Percentiles rank a stretch among this genome's conserved stretches.
Evolutionary conservation across 139 green algal species (phyloP).

Genomic region (Chlamydomonas sphaeroides): DNA sequence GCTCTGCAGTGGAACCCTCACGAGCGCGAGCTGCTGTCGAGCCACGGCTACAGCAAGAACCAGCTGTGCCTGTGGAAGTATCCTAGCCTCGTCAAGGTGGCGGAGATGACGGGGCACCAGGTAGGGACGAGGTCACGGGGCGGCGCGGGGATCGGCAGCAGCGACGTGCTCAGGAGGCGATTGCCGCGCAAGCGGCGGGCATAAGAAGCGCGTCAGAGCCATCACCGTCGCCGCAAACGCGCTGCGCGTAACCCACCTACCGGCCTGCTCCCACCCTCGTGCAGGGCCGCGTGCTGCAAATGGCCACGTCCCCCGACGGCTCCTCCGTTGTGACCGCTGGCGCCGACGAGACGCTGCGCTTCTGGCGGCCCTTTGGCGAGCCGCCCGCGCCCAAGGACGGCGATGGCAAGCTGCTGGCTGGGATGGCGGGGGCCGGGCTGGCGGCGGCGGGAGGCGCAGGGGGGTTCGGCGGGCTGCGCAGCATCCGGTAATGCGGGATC

Average conservation of each 20-base stretch:
- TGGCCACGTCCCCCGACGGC: slow-evolving; percentile 93
- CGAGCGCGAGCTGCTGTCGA: slow-evolving; percentile 96
- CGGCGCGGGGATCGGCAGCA: too few relatives aligned
- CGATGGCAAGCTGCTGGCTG: slow-evolving; percentile 14
- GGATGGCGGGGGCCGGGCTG: not conserved
- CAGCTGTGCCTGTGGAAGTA: slow-evolving; percentile 95
- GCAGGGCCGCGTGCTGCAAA: slow-evolving; percentile 93
- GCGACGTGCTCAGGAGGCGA: too few relatives aligned
- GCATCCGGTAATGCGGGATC: slow-evolving; percentile 38
- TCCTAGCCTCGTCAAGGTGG: slow-evolving; percentile 87
- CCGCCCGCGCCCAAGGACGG: slow-evolving; percentile 44
- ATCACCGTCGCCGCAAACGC: too few relatives aligned
- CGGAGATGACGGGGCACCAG: slow-evolving; percentile 94
- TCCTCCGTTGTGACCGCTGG: slow-evolving; percentile 90
- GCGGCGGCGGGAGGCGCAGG: not conserved
- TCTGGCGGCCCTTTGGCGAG: slow-evolving; percentile 93
- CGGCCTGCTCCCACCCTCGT: too few relatives aligned
- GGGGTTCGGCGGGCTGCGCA: slow-evolving; percentile 49
- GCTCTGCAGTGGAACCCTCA: slow-evolving; percentile 96
- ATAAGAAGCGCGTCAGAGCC: too few relatives aligned
- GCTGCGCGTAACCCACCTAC: too few relatives aligned
- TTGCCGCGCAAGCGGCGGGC: too few relatives aligned
- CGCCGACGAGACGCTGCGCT: slow-evolving; percentile 95
- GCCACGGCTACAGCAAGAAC: slow-evolving; percentile 98
- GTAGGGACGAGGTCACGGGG: too few relatives aligned